Evolutionary conservation across 2,329 filamentous ascomycete genomes (phyloP).

Genomic region (Orbilia blumenaviensis): DNA sequence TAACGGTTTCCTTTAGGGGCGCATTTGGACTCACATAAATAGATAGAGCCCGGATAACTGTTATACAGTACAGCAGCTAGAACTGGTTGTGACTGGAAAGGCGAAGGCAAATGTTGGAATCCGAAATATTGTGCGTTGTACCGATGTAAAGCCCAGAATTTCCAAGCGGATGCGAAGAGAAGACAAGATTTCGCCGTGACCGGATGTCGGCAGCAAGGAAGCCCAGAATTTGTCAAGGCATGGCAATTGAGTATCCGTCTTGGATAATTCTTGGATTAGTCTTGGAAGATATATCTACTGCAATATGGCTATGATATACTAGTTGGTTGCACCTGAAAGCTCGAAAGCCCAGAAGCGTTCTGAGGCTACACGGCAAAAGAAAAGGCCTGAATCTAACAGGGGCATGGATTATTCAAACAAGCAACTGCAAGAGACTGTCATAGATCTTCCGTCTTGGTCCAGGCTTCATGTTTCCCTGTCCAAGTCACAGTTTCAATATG

Average conservation of each 20-base stretch:
- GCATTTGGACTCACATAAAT: no score
- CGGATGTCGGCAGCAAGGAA: slow-evolving; percentile 37
- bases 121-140: neutral
- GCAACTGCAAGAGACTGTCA: neutral
- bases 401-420: neutral
- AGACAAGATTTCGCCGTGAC: slow-evolving; percentile 49
- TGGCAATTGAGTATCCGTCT: slow-evolving; percentile 38
- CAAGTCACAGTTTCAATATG: no score
- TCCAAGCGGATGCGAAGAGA: slow-evolving; percentile 25
- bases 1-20: no score
- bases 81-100: neutral
- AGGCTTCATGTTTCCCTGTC: neutral
- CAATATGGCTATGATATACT: slow-evolving; percentile 14
- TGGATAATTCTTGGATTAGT: slow-evolving; percentile 16
- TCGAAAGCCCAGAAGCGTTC: neutral
- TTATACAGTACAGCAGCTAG: no score
- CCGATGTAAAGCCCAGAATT: neutral
- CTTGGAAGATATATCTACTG: slow-evolving; percentile 24
- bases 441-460: slow-evolving; percentile 53
- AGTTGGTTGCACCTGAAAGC: neutral
- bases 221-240: neutral
- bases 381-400: neutral
- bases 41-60: no score
- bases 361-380: neutral
- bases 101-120: neutral